phyloP scores from a whole-genome alignment of 208 protist genomes.

The Crithidia expoeki region DNA sequence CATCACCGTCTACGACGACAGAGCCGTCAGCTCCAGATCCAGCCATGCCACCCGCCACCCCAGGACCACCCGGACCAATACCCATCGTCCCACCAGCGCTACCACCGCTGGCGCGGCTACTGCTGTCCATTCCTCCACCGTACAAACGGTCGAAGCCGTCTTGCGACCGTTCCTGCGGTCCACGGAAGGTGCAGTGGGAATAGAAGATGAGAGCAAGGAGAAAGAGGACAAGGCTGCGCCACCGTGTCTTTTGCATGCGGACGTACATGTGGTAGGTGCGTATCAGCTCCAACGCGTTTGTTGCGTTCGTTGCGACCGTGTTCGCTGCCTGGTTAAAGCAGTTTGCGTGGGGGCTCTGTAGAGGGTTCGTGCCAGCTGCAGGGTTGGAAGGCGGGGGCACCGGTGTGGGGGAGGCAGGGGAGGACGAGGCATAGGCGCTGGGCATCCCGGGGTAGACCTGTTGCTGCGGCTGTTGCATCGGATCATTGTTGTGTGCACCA shows the following conservation, averaged over 20 bases:
- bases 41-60: background rate
- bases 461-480: background rate
- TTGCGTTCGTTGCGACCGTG: background rate
- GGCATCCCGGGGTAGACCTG: background rate
- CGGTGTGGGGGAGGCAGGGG: background rate
- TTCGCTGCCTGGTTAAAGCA: background rate
- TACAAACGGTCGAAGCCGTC: background rate
- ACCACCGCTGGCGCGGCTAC: background rate
- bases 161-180: background rate
- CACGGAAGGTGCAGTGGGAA: slow-evolving; percentile 19
- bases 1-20: background rate
- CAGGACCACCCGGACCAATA: background rate
- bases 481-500: background rate
- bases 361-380: background rate
- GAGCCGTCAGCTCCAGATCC: background rate
- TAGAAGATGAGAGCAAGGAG: slow-evolving; percentile 26
- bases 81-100: background rate
- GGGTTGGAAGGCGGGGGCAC: background rate
- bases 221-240: slow-evolving; percentile 14
- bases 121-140: background rate
- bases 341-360: background rate
- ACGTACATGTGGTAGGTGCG: slow-evolving; percentile 29
- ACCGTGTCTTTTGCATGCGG: slow-evolving; percentile 15
- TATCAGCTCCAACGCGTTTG: slow-evolving; percentile 28
- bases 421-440: background rate